These are phyloP conservation scores for Rhodocollybia butyracea DNA, from an alignment of 768 basidiomycete genomes.

Conservation along the genomic window DNA sequence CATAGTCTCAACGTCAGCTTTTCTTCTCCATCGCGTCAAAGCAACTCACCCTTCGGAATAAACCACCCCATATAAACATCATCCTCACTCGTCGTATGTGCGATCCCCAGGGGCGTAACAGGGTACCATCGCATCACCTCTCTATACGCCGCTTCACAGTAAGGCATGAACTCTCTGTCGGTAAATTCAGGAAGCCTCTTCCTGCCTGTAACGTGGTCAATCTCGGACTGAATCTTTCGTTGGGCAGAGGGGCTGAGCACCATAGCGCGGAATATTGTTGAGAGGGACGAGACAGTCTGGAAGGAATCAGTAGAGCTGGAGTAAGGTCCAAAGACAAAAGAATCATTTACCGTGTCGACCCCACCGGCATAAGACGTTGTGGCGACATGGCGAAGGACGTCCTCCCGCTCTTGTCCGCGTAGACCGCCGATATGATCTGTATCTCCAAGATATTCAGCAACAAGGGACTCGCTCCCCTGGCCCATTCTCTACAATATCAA, in stretches of 20 bases:
- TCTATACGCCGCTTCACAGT: conserved; percentile 18
- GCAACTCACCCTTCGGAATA: conserved; percentile 4
- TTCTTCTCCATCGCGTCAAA: not conserved
- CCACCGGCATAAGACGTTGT: no score
- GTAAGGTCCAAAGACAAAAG: no score
- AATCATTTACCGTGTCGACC: no score
- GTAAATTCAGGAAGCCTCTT: conserved; percentile 20
- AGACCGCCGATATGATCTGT: no score
- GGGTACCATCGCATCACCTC: conserved; percentile 12
- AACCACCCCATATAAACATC: conserved; percentile 6
- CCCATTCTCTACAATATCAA: no score
- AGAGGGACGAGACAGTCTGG: conserved; percentile 14
- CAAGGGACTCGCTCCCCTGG: no score
- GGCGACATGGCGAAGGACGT: no score
- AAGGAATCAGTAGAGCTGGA: no score
- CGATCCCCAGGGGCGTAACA: not conserved
- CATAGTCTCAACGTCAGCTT: not conserved
- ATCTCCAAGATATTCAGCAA: no score
- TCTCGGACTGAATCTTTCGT: conserved; percentile 20
- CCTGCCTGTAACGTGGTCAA: conserved; percentile 20
- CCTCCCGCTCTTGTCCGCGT: no score
- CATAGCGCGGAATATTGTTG: conserved; percentile 21
- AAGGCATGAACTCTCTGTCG: conserved; percentile 23
- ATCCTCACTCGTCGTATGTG: not conserved
- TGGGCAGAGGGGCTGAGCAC: conserved; percentile 17